Conservation (phyloP, 805 yeast species). For the Debaryomyces maramus region DNA sequence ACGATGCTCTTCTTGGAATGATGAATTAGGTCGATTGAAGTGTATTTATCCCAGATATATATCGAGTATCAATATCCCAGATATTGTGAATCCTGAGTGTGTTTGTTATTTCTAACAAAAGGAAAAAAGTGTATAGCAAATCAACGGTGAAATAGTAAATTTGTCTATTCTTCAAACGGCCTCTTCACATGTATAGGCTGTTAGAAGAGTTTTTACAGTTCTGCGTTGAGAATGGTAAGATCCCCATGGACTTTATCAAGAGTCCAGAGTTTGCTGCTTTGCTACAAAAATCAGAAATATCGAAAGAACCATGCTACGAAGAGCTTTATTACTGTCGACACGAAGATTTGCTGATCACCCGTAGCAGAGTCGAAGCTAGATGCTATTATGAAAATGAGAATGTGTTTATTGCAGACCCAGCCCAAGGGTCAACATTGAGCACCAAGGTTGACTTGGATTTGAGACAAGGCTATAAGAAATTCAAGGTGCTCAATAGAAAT, state of each 20-base stretch:
- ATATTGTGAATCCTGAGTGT: too few species aligned
- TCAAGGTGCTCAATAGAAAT: conserved; percentile 4
- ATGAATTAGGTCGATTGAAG: too few species aligned
- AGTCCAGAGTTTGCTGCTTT: conserved; percentile 4
- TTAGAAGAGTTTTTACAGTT: neutral
- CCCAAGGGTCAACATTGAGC: neutral
- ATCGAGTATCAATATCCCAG: too few species aligned
- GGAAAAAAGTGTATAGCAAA: too few species aligned
- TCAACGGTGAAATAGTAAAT: too few species aligned
- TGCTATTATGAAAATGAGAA: conserved; percentile 2
- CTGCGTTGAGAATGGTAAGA: conserved; percentile 6
- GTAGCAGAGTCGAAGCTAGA: conserved; percentile 6
- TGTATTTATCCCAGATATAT: too few species aligned
- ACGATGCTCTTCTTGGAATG: too few species aligned
- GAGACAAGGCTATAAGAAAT: conserved; percentile 4
- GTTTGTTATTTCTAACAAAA: too few species aligned
- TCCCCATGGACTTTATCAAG: conserved; percentile 7
- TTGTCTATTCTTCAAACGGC: too few species aligned
- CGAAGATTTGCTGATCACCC: conserved; percentile 4
- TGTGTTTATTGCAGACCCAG: conserved; percentile 2
- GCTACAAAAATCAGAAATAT: conserved; percentile 1
- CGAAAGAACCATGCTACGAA: conserved; percentile 6
- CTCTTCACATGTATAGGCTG: neutral
- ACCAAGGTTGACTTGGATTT: conserved; percentile 4
- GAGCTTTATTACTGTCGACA: conserved; percentile 8